Conservation (phyloP, 2,329 filamentous ascomycete species). For the Daldinia sp. region DNA sequence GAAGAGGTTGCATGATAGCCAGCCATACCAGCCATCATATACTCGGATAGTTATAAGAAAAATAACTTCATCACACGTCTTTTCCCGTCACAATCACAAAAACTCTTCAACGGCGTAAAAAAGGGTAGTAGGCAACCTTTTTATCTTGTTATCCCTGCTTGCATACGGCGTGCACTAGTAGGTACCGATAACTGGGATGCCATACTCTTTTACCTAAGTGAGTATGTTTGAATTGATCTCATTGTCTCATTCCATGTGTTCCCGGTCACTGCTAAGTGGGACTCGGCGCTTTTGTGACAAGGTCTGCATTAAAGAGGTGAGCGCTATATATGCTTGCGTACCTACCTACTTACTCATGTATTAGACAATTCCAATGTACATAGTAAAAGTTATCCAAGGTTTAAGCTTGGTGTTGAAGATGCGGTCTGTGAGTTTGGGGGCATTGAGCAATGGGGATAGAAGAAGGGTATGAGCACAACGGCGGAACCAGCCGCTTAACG, state of each 20-base stretch:
- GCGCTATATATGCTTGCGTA: constrained; percentile 1
- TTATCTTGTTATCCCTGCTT: constrained; percentile 13
- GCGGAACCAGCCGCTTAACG: constrained; percentile 1
- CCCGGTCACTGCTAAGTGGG: constrained; percentile 38
- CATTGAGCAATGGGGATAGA: neutral
- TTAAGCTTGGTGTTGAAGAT: constrained; percentile 9
- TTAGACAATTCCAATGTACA: neutral
- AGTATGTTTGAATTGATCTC: constrained; percentile 19
- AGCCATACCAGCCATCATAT: neutral
- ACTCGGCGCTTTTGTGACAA: constrained; percentile 30
- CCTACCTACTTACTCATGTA: constrained; percentile 1
- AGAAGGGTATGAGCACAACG: constrained; percentile 4
- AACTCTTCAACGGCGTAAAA: constrained; percentile 2
- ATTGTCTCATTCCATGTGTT: constrained; percentile 28
- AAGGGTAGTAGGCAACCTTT: neutral
- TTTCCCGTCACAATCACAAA: neutral
- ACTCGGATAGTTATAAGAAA: neutral
- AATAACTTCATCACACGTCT: neutral
- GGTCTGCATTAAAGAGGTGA: constrained; percentile 17
- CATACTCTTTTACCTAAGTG: neutral
- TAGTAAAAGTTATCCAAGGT: constrained; percentile 24
- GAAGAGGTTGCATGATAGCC: constrained; percentile 22
- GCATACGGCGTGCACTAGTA: constrained; percentile 24
- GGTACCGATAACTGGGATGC: constrained; percentile 24
- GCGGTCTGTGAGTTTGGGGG: neutral